These are phyloP conservation scores for Geotrichum bryndzae DNA, from an alignment of 1,139 yeast species.

Conservation along the genomic window DNA sequence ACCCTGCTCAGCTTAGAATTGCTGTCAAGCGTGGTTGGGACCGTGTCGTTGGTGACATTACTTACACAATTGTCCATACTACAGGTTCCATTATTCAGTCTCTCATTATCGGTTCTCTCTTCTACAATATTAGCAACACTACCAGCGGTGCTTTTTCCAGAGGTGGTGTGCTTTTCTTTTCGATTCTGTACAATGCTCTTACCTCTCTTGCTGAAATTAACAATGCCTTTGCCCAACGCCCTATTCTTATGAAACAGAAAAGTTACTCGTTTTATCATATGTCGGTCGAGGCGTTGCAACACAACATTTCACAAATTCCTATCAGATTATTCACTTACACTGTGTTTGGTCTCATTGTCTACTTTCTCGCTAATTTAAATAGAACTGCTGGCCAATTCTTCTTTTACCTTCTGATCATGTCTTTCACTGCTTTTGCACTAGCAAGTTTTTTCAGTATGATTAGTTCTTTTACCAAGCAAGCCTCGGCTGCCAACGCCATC, in stretches of 20 bases:
- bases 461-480: conserved; percentile 50
- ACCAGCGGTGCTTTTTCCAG: conserved; percentile 53
- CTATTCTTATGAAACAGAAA: conserved; percentile 56
- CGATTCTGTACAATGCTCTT: conserved; percentile 51
- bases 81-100: conserved; percentile 49
- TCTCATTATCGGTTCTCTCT: conserved; percentile 51
- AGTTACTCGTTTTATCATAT: conserved; percentile 59
- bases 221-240: conserved; percentile 51
- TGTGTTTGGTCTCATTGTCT: conserved; percentile 45
- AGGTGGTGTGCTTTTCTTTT: conserved; percentile 53
- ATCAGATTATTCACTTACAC: conserved; percentile 44
- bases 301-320: conserved; percentile 54
- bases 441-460: conserved; percentile 52
- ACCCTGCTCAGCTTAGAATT: conserved; percentile 40
- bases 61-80: conserved; percentile 46
- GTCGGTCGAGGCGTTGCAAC: conserved; percentile 61
- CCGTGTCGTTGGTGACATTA: conserved; percentile 49
- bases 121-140: conserved; percentile 44
- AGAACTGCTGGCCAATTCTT: conserved; percentile 57
- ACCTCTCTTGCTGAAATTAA: conserved; percentile 55
- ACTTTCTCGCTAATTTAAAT: conserved; percentile 55
- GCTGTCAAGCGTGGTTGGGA: conserved; percentile 47
- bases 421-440: conserved; percentile 40
- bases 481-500: conserved; percentile 53
- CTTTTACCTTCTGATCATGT: conserved; percentile 47